Conservation (phyloP, 2,329 filamentous ascomycete genomes). For the Ophiostoma sp. region DNA sequence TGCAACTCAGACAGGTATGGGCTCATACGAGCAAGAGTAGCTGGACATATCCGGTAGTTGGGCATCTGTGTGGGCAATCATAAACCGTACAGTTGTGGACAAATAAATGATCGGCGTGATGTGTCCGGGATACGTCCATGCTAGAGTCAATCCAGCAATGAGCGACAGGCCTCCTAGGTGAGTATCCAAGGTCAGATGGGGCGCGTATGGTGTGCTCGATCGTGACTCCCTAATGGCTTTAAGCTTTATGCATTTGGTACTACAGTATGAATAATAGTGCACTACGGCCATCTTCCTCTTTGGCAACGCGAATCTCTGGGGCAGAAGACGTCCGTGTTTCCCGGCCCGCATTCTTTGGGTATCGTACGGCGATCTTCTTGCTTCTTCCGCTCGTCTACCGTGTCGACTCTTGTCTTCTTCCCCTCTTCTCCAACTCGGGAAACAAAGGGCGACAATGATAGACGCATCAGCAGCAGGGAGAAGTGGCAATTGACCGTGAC, state of each 20-base stretch:
- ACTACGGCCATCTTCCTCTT: constrained; percentile 1
- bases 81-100: neutral
- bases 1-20: neutral
- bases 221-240: neutral
- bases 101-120: neutral
- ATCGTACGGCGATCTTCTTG: neutral
- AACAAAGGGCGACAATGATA: neutral
- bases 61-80: neutral
- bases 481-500: neutral
- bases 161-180: constrained; percentile 1
- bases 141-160: constrained; percentile 5
- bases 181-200: neutral
- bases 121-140: neutral
- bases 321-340: neutral
- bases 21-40: neutral
- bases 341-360: neutral
- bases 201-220: constrained; percentile 1
- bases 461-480: neutral
- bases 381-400: neutral
- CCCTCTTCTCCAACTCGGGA: neutral
- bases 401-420: neutral
- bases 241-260: no score
- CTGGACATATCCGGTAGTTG: neutral
- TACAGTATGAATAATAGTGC: no score
- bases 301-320: constrained; percentile 8